Conservation (phyloP, 371 early-diverging fungal species). For the Mortierella sp. region DNA sequence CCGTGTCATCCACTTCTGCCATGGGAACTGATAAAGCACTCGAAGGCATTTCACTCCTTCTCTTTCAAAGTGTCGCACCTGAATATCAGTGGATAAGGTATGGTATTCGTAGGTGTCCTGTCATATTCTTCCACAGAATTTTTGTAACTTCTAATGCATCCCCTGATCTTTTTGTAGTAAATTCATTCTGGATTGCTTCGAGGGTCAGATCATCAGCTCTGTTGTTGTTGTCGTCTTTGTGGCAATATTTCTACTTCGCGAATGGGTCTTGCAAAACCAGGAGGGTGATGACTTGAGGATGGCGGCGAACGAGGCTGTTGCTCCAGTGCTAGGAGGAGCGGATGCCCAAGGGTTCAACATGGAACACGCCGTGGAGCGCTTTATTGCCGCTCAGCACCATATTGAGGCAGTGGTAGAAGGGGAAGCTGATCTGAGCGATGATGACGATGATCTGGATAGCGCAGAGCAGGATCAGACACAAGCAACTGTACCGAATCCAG, state of each 20-base stretch:
- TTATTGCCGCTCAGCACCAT: conserved; percentile 52
- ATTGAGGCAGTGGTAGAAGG: conserved; percentile 51
- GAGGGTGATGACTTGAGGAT: conserved; percentile 29
- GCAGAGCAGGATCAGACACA: background rate
- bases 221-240: conserved; percentile 82
- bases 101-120: background rate
- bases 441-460: background rate
- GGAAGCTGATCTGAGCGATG: conserved; percentile 27
- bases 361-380: conserved; percentile 49
- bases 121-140: background rate
- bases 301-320: conserved; percentile 11
- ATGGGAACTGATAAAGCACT: conserved; percentile 3
- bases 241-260: conserved; percentile 82
- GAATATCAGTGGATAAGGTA: conserved; percentile 51
- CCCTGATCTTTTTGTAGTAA: conserved; percentile 52
- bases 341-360: conserved; percentile 31
- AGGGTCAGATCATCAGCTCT: conserved; percentile 87
- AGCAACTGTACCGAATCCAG: background rate
- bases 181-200: conserved; percentile 85
- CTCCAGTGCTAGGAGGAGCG: conserved; percentile 9
- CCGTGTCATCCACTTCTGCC: background rate
- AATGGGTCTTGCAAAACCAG: conserved; percentile 89
- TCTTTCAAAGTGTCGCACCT: conserved; percentile 20
- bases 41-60: conserved; percentile 21
- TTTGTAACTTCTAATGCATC: background rate